Percentiles rank a stretch among this genome's conserved stretches.
Conservation (phyloP, 208 protist species). For the Acanthamoeba castellanii region DNA sequence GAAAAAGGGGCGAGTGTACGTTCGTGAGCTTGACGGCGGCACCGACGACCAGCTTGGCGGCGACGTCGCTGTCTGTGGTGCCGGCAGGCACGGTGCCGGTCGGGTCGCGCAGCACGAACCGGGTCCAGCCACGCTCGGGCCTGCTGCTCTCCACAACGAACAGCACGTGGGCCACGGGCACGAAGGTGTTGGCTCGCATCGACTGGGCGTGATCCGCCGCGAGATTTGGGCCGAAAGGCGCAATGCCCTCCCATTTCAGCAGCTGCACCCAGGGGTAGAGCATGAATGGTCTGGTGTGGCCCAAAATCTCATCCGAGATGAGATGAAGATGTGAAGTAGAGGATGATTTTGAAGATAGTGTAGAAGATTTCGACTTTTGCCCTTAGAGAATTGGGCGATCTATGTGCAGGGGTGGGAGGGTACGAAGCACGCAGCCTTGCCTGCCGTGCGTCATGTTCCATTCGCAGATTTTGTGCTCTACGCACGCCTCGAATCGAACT, state of each 20-base stretch:
- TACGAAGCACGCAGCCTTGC: no score
- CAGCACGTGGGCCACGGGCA: not conserved
- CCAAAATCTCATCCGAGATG: not conserved
- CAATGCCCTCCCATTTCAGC: not conserved
- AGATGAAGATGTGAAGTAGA: not conserved
- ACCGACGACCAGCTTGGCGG: not conserved
- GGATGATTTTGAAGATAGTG: not conserved
- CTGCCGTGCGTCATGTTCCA: no score
- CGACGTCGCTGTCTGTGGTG: not conserved
- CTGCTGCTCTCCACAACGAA: not conserved
- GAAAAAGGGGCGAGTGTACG: not conserved
- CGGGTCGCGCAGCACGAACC: not conserved
- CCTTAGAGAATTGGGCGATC: not conserved
- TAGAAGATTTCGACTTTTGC: not conserved
- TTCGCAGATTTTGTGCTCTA: no score
- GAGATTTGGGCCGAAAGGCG: not conserved
- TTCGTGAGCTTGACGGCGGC: not conserved
- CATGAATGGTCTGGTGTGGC: not conserved
- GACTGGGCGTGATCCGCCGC: not conserved
- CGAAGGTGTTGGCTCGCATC: not conserved
- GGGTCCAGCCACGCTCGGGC: not conserved
- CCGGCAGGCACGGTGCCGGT: not conserved
- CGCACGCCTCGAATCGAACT: no score
- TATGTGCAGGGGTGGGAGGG: no score
- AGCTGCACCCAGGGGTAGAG: not conserved